phyloP scores from a whole-genome alignment of 371 early-diverging fungal genomes.

The Dentiscutata heterogama region DNA sequence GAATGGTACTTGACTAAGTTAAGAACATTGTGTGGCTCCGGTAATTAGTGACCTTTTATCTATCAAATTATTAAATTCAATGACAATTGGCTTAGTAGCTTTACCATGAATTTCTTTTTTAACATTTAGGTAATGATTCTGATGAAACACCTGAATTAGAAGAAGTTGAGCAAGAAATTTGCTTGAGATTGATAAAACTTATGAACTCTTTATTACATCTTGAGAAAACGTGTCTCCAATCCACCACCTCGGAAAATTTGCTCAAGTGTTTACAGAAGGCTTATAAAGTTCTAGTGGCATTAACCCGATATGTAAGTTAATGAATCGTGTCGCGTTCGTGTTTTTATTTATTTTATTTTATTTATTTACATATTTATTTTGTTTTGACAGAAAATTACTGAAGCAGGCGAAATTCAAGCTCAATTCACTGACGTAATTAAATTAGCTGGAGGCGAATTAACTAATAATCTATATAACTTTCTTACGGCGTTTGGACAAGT shows the following conservation, averaged over 20 bases:
- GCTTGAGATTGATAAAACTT: conserved; percentile 49
- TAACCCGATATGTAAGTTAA: conserved; percentile 61
- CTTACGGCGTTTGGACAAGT: conserved; percentile 59
- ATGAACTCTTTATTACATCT: conserved; percentile 52
- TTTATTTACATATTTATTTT: background rate
- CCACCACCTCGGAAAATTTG: conserved; percentile 55
- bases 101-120: background rate
- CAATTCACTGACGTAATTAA: conserved; percentile 56
- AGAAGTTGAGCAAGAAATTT: conserved; percentile 53
- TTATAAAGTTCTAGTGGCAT: conserved; percentile 56
- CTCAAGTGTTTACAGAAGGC: conserved; percentile 57
- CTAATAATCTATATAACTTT: conserved; percentile 63
- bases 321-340: background rate
- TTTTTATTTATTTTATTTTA: background rate
- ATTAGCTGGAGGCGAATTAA: conserved; percentile 52
- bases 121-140: background rate
- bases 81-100: background rate
- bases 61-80: background rate
- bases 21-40: conserved; percentile 50
- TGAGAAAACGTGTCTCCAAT: conserved; percentile 52
- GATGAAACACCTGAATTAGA: background rate
- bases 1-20: conserved; percentile 59
- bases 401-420: conserved; percentile 48
- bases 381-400: conserved; percentile 54
- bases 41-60: background rate